phyloP scores from a whole-genome alignment of 1,284 basidiomycete species.

The Cutaneotrichosporon spelunceum region DNA sequence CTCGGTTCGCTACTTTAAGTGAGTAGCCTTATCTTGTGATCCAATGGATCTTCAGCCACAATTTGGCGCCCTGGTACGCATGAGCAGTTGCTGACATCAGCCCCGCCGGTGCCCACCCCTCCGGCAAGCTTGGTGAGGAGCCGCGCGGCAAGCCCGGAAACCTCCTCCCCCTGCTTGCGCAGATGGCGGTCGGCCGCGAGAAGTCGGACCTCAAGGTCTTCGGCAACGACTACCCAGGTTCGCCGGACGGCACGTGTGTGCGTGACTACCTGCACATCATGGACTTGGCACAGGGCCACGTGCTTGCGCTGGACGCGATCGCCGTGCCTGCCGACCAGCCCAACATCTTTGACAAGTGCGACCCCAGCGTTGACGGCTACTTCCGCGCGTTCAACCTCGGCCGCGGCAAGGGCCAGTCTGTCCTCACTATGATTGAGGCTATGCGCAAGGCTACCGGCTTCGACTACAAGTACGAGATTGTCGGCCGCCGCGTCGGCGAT shows the following conservation, averaged over 20 bases:
- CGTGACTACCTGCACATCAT: conserved; percentile 98
- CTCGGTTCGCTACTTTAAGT: conserved; percentile 88
- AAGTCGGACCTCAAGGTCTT: conserved; percentile 85
- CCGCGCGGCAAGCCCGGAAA: conserved; percentile 93
- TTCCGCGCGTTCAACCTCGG: conserved; percentile 97
- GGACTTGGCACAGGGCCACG: conserved; percentile 89
- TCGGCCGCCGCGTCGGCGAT: conserved; percentile 82
- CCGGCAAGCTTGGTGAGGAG: conserved; percentile 93
- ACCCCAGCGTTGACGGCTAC: conserved; percentile 49
- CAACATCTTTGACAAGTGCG: conserved; percentile 48
- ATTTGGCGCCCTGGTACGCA: neutral
- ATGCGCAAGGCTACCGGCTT: conserved; percentile 85
- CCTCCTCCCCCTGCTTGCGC: conserved; percentile 86
- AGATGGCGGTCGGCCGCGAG: conserved; percentile 91
- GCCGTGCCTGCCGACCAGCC: conserved; percentile 30
- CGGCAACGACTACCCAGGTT: conserved; percentile 91
- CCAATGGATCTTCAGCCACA: neutral
- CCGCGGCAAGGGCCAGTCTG: conserved; percentile 86
- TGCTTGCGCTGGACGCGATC: conserved; percentile 81
- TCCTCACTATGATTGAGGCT: conserved; percentile 90
- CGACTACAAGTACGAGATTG: conserved; percentile 67
- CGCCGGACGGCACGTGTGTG: conserved; percentile 86
- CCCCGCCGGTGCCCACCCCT: conserved; percentile 90
- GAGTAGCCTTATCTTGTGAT: conserved; percentile 36
- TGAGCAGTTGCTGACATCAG: conserved; percentile 53